These are phyloP conservation scores for Aspergillus funiculosus DNA, from an alignment of 495 filamentous ascomycete genomes.

Conservation along the genomic window DNA sequence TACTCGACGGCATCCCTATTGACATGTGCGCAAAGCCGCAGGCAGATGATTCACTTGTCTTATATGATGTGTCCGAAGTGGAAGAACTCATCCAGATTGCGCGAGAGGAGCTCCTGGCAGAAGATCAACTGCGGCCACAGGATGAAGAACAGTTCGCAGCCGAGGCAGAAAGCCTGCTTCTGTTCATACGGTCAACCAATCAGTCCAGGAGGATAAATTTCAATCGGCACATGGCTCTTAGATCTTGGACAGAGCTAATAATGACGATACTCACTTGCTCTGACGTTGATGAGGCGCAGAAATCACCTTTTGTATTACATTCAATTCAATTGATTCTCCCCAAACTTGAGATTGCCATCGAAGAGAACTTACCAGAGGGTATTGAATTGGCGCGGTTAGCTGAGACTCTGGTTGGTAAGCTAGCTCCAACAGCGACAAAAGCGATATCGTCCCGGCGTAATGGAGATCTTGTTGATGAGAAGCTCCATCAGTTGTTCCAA, in stretches of 20 bases:
- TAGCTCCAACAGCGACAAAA: constrained; percentile 52
- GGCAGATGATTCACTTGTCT: constrained; percentile 37
- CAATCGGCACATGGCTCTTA: constrained; percentile 59
- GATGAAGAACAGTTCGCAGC: constrained; percentile 52
- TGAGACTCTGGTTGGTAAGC: constrained; percentile 65
- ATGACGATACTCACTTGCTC: constrained; percentile 72
- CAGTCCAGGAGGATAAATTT: constrained; percentile 51
- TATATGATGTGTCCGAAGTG: constrained; percentile 53
- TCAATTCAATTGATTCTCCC: constrained; percentile 79
- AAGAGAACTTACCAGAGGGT: constrained; percentile 57
- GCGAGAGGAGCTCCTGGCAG: constrained; percentile 47
- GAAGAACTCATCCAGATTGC: constrained; percentile 56
- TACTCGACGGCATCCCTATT: constrained; percentile 59
- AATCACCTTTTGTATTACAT: constrained; percentile 72
- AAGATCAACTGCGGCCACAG: constrained; percentile 46
- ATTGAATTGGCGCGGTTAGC: constrained; percentile 71
- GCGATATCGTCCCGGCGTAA: constrained; percentile 43
- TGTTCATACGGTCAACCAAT: constrained; percentile 64
- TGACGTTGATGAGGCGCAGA: constrained; percentile 60
- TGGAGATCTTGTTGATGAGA: constrained; percentile 76
- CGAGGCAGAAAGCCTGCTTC: constrained; percentile 53
- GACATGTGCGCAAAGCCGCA: constrained; percentile 50
- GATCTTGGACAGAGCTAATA: constrained; percentile 75
- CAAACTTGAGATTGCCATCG: constrained; percentile 68
- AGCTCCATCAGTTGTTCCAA: constrained; percentile 86